A percentile compares a stretch with the other conserved stretches of the same genome.
phyloP scores from a whole-genome alignment of 108 stramenopile species.

The Pseudonitzschia multiseries region DNA sequence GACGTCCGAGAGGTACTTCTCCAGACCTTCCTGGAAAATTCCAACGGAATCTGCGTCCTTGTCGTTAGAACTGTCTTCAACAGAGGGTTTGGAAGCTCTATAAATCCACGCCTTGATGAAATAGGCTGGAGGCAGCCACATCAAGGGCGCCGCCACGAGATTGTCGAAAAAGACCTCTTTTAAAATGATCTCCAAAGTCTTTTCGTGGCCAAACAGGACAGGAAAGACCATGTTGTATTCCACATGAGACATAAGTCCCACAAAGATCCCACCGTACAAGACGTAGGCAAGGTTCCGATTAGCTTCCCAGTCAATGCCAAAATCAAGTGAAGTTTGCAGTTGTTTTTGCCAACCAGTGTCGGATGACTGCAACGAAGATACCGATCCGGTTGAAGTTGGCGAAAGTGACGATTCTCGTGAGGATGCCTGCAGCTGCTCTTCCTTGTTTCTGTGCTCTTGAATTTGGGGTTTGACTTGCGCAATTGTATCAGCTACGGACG shows the following conservation, averaged over 20 bases:
- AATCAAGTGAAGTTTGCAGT: neutral
- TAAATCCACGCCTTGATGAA: constrained; percentile 39
- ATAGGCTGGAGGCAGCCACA: constrained; percentile 46
- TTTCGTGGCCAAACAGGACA: constrained; percentile 16
- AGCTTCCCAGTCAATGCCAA: neutral
- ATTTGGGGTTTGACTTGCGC: constrained; percentile 28
- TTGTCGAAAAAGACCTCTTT: constrained; percentile 34
- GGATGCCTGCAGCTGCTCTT: neutral
- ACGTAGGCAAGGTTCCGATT: constrained; percentile 33
- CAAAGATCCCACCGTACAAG: constrained; percentile 33
- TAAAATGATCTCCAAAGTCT: constrained; percentile 1
- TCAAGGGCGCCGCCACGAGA: constrained; percentile 32
- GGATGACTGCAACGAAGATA: neutral
- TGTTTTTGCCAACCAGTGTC: neutral
- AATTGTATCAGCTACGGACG: constrained; percentile 35
- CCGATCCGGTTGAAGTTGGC: neutral
- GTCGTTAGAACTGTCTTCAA: neutral
- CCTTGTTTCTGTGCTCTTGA: neutral
- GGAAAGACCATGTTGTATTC: constrained; percentile 36
- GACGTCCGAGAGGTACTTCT: constrained; percentile 33
- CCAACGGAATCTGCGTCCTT: neutral
- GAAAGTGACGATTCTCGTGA: neutral
- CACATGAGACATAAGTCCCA: constrained; percentile 35
- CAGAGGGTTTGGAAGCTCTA: neutral
- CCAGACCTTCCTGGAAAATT: constrained; percentile 19